Conservation (phyloP, 2,329 filamentous ascomycete species). For the Apiospora kogelbergensis region DNA sequence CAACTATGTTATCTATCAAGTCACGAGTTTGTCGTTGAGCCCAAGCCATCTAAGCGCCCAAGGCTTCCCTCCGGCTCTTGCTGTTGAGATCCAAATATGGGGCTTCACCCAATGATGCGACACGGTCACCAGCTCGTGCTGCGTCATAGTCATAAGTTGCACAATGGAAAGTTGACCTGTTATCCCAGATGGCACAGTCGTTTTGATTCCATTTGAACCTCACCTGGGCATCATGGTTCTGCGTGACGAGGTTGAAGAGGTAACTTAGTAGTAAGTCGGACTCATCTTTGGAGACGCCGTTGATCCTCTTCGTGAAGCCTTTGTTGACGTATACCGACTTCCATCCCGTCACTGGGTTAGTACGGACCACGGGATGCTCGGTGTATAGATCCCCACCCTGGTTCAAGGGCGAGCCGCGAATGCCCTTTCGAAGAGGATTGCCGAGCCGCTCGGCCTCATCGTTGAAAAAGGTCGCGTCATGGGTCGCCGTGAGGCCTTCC, state of each 20-base stretch:
- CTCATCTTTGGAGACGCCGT: slow-evolving; percentile 54
- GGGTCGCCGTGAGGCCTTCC: slow-evolving; percentile 49
- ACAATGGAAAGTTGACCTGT: slow-evolving; percentile 49
- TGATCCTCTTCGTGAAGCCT: slow-evolving; percentile 54
- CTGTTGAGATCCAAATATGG: slow-evolving; percentile 47
- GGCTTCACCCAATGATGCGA: slow-evolving; percentile 48
- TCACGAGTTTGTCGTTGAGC: not conserved
- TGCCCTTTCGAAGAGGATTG: slow-evolving; percentile 41
- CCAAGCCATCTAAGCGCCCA: slow-evolving; percentile 22
- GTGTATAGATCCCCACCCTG: slow-evolving; percentile 51
- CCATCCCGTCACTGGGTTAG: slow-evolving; percentile 61
- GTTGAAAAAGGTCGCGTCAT: slow-evolving; percentile 49
- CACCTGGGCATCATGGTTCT: slow-evolving; percentile 59
- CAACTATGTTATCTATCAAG: not conserved
- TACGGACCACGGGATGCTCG: slow-evolving; percentile 55
- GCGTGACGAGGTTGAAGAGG: slow-evolving; percentile 46
- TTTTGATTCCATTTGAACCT: slow-evolving; percentile 54
- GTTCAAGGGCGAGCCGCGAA: slow-evolving; percentile 58
- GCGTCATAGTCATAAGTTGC: slow-evolving; percentile 63
- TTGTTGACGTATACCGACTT: slow-evolving; percentile 53
- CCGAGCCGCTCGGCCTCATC: slow-evolving; percentile 49
- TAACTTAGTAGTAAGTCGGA: slow-evolving; percentile 51
- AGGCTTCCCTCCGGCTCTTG: slow-evolving; percentile 39
- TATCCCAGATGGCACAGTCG: slow-evolving; percentile 66
- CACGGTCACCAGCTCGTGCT: slow-evolving; percentile 43